Evolutionary conservation across 805 yeast species (phyloP).

Genomic region (Ogataea sp.): DNA sequence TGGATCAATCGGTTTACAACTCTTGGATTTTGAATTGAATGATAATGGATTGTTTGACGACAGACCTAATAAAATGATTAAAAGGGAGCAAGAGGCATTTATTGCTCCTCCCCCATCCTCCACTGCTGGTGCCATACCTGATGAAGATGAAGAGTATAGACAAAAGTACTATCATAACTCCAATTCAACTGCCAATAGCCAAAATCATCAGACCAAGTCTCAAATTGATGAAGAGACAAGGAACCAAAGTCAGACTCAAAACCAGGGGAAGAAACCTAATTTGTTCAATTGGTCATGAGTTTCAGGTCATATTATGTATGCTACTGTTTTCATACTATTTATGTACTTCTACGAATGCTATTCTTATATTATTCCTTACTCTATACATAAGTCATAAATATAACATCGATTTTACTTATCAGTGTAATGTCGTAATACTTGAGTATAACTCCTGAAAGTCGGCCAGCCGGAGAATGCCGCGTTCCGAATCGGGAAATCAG

Average conservation of each 20-base stretch:
- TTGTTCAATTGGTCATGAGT: background rate
- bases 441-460: too few species aligned
- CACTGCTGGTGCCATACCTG: background rate
- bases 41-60: background rate
- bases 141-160: background rate
- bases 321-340: too few species aligned
- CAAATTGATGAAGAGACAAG: too few species aligned
- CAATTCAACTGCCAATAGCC: background rate
- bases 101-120: background rate
- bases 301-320: too few species aligned
- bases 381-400: too few species aligned
- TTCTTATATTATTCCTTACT: too few species aligned
- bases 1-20: constrained; percentile 69
- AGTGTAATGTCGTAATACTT: too few species aligned
- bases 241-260: too few species aligned
- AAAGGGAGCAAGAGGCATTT: background rate
- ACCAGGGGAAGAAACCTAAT: background rate
- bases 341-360: too few species aligned
- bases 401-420: too few species aligned
- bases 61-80: background rate
- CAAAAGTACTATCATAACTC: background rate
- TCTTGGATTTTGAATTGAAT: constrained; percentile 40
- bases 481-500: too few species aligned
- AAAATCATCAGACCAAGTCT: background rate
- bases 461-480: too few species aligned